Conservation (phyloP, 2,329 filamentous ascomycete species). For the Pseudocercospora crystallina region DNA sequence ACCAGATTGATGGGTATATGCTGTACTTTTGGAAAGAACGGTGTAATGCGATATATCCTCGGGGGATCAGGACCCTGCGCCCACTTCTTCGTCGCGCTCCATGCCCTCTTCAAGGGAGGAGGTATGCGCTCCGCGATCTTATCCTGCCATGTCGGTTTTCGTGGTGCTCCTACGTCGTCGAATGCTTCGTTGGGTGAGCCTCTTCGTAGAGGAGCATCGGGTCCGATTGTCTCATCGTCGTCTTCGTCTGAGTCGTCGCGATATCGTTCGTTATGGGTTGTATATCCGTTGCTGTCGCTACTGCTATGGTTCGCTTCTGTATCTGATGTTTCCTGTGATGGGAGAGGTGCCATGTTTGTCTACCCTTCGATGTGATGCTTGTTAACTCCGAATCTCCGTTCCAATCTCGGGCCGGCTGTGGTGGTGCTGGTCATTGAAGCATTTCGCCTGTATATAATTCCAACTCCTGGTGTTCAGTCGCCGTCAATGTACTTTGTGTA, state of each 20-base stretch:
- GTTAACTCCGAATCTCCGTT: no score
- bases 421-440: no score
- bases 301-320: constrained; percentile 15
- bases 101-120: constrained; percentile 30
- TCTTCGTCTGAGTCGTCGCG: constrained; percentile 32
- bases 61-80: constrained; percentile 51
- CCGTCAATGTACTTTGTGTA: no score
- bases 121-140: constrained; percentile 29
- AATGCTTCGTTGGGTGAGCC: constrained; percentile 26
- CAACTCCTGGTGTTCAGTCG: no score
- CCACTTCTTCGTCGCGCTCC: constrained; percentile 44
- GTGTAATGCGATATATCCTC: constrained; percentile 49
- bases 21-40: constrained; percentile 65
- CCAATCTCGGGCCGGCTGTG: no score
- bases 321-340: constrained; percentile 1
- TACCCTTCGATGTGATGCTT: no score
- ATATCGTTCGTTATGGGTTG: constrained; percentile 26
- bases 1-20: constrained; percentile 64
- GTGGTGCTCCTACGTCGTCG: constrained; percentile 23
- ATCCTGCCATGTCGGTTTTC: constrained; percentile 24
- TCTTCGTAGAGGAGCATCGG: constrained; percentile 28
- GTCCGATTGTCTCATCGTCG: constrained; percentile 29
- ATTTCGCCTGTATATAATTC: no score
- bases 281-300: constrained; percentile 17
- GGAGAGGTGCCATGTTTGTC: background rate